Evolutionary conservation across 495 filamentous ascomycete genomes (phyloP).

Genomic region (Penicillium bialowiezense): DNA sequence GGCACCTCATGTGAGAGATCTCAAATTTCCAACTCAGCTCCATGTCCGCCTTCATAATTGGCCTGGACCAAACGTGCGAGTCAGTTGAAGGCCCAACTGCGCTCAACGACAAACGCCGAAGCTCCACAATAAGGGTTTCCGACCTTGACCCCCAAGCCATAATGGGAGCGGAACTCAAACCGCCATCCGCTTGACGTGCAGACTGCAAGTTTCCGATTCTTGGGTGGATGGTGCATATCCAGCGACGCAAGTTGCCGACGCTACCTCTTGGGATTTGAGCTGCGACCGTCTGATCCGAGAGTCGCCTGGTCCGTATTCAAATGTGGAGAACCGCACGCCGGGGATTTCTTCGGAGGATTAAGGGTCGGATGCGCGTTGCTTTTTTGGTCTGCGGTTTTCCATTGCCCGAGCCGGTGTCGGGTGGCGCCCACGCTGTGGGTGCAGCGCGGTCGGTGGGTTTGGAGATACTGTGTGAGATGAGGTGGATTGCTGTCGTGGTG

Average conservation of each 20-base stretch:
- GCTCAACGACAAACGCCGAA: not conserved
- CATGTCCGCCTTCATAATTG: not conserved
- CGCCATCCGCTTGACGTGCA: not conserved
- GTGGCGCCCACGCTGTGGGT: not conserved
- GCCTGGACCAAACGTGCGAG: not conserved
- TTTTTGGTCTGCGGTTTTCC: not conserved
- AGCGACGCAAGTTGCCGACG: not conserved
- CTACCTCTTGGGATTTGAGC: not conserved
- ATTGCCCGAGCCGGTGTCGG: not conserved
- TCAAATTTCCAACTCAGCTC: not conserved
- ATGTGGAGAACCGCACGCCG: not conserved
- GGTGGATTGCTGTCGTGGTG: not conserved
- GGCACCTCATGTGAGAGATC: too few species aligned
- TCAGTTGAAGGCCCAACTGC: not conserved
- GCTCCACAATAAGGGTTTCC: not conserved
- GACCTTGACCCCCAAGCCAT: not conserved
- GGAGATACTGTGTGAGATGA: not conserved
- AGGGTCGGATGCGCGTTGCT: not conserved
- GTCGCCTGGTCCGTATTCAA: not conserved
- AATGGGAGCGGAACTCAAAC: not conserved
- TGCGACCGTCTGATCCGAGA: not conserved
- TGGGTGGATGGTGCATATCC: not conserved
- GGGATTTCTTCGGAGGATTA: not conserved
- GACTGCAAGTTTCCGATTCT: not conserved
- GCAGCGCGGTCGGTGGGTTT: not conserved